A percentile compares a stretch with the other conserved stretches of the same genome.
These are phyloP conservation scores for Alternaria ethzedia DNA, from an alignment of 2,329 filamentous ascomycete species.

Conservation along the genomic window DNA sequence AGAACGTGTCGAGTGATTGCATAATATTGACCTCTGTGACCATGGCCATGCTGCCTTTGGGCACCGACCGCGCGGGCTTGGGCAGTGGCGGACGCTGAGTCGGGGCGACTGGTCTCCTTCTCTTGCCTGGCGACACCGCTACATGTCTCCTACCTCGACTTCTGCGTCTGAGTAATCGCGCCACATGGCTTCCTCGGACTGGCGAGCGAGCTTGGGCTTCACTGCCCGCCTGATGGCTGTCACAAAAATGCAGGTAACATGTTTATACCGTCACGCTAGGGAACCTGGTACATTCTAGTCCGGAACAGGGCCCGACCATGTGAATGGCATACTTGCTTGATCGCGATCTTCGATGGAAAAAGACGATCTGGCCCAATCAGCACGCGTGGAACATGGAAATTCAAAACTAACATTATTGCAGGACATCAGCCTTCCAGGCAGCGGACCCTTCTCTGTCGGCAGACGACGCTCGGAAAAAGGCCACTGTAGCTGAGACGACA, in stretches of 20 bases:
- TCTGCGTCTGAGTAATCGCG: not conserved
- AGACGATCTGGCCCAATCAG: not conserved
- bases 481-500: slow-evolving; percentile 70
- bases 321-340: not conserved
- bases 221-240: slow-evolving; percentile 53
- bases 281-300: not conserved
- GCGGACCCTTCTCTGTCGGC: slow-evolving; percentile 53
- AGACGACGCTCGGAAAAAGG: slow-evolving; percentile 61
- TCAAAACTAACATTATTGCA: slow-evolving; percentile 34
- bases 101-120: slow-evolving; percentile 4
- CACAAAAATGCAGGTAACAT: slow-evolving; percentile 57
- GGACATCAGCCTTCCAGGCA: slow-evolving; percentile 57
- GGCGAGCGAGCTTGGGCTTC: slow-evolving; percentile 53
- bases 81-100: slow-evolving; percentile 10
- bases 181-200: slow-evolving; percentile 42
- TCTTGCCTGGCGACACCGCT: slow-evolving; percentile 5
- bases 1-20: not conserved
- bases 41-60: not conserved
- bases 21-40: not conserved
- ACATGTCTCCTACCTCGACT: not conserved
- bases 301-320: slow-evolving; percentile 3
- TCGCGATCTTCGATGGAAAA: not conserved
- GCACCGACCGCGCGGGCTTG: slow-evolving; percentile 7
- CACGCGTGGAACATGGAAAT: not conserved
- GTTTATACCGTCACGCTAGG: slow-evolving; percentile 10